phyloP scores from a whole-genome alignment of 345 rosid genomes.

The Dipteronia sinensis region DNA sequence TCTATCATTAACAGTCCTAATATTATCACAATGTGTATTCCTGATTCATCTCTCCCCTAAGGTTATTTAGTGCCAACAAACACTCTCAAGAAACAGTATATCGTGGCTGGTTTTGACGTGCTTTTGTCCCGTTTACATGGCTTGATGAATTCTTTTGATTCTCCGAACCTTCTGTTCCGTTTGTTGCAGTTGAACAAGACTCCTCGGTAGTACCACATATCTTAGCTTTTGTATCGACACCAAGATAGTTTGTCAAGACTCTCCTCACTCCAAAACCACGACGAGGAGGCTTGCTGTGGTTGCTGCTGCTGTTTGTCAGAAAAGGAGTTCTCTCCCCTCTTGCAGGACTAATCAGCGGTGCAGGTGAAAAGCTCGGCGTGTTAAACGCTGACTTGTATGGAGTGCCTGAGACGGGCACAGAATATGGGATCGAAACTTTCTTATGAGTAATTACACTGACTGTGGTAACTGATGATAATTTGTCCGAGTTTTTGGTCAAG shows the following conservation, averaged over 20 bases:
- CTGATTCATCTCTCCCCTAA: neutral
- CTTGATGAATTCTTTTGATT: constrained; percentile 26
- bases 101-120: constrained; percentile 38
- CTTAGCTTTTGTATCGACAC: constrained; percentile 67
- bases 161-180: constrained; percentile 25
- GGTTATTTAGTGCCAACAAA: neutral
- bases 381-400: constrained; percentile 68
- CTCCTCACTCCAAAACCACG: constrained; percentile 91
- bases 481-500: constrained; percentile 74
- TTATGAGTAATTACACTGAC: constrained; percentile 57
- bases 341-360: constrained; percentile 56
- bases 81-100: constrained; percentile 41
- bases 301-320: constrained; percentile 41
- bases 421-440: constrained; percentile 64
- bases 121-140: constrained; percentile 20
- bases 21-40: neutral
- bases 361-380: constrained; percentile 76
- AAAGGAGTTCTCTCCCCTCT: constrained; percentile 74
- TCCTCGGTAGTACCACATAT: constrained; percentile 48
- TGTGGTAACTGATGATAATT: constrained; percentile 53
- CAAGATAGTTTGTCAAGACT: constrained; percentile 73
- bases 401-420: constrained; percentile 58
- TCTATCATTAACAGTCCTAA: constrained; percentile 2
- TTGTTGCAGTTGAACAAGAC: constrained; percentile 32
- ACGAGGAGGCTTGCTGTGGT: constrained; percentile 48